These are phyloP conservation scores for Aspergillus bombycis DNA, from an alignment of 2,329 filamentous ascomycete species.

Conservation along the genomic window DNA sequence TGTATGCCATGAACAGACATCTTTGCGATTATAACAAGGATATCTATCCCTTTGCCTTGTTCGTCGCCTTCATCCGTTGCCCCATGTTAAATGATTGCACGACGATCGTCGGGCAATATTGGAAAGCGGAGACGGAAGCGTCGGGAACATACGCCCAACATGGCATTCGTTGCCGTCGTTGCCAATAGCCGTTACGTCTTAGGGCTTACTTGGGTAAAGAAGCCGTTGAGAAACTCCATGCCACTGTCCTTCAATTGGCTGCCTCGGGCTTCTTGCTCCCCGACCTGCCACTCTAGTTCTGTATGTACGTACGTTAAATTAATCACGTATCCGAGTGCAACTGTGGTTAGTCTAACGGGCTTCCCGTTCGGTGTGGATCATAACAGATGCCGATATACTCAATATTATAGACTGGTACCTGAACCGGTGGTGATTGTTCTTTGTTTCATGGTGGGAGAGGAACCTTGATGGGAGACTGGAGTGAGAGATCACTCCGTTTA, in stretches of 20 bases:
- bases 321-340: not conserved
- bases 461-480: not conserved
- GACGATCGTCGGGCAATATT: not conserved
- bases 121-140: not conserved
- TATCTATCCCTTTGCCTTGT: not conserved
- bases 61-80: not conserved
- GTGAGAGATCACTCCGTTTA: not conserved
- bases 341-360: not conserved
- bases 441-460: not conserved
- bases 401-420: not conserved
- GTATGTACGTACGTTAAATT: not conserved
- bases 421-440: not conserved
- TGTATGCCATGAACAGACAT: too few relatives aligned
- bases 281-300: not conserved
- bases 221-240: not conserved
- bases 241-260: not conserved
- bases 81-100: not conserved
- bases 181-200: not conserved
- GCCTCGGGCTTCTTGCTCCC: not conserved
- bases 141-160: not conserved
- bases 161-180: not conserved
- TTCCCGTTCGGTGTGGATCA: not conserved
- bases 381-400: not conserved
- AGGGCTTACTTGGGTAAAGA: not conserved
- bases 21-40: not conserved